Evolutionary conservation across 1,284 basidiomycete species (phyloP), one percentile per base, ranked within the genome.

Genomic region (Ustanciosporium gigantosporum): DNA sequence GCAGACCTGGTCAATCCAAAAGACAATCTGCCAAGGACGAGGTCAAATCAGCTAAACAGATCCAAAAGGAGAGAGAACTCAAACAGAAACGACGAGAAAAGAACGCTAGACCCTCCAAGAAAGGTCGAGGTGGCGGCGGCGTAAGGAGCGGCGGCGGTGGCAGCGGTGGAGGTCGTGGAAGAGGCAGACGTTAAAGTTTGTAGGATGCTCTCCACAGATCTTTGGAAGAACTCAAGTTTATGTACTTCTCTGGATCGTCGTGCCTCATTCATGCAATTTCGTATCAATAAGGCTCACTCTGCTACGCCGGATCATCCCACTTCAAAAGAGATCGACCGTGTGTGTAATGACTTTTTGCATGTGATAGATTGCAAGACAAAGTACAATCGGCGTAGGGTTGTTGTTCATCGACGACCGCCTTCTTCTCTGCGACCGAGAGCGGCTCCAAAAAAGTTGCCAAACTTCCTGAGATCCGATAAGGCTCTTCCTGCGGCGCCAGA

Each of bases 371-470:
- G n/a, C n/a, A n/a, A n/a, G n/a, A n/a, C n/a, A n/a, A n/a, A n/a
- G n/a, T n/a, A n/a, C n/a, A n/a, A n/a, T n/a, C n/a, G n/a, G n/a
- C n/a, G n/a, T n/a, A n/a, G n/a, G n/a, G n/a, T n/a, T n/a, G n/a
- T n/a, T n/a, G n/a, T n/a, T n/a, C n/a, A n/a, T n/a, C n/a, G n/a
- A n/a, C n/a, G n/a, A n/a, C n/a, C n/a, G n/a, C n/a, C n/a, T n/a
- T 62, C 48, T 38, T 68, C 66, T 43, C 65, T 60, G 31, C 66
- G 38, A 3, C 66, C 68, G 14, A 71, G 38, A 4, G 68, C 70
- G 24, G 56, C 70, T 4, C 71, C 71, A 41, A 73, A 69, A 41
- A 73, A 68, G 40, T 56, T 67, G 7, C 71, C 71, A 25, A 73
- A 71, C 53, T 60, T 69, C 35, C 65, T 59, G 49, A 70, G 46